Conservation (phyloP, 1,139 yeast genomes). For the Yamadazyma taylorii region DNA sequence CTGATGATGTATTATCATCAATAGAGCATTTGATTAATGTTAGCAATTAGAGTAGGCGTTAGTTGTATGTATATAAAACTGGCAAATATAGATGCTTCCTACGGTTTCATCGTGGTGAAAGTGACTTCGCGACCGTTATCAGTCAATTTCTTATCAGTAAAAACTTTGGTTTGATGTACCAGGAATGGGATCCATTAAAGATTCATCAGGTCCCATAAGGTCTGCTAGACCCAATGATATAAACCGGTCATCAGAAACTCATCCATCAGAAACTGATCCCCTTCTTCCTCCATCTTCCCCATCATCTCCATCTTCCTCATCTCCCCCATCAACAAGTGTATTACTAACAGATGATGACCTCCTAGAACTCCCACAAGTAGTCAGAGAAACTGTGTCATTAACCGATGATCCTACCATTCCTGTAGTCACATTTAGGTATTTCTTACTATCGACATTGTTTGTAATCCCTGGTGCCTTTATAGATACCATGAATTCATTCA, state of each 20-base stretch:
- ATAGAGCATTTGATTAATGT: slow-evolving; percentile 15
- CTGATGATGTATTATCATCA: slow-evolving; percentile 17
- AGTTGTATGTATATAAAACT: too few relatives aligned
- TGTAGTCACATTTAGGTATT: slow-evolving; percentile 42
- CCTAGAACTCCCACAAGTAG: slow-evolving; percentile 27
- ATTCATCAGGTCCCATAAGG: too few relatives aligned
- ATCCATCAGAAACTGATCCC: not conserved
- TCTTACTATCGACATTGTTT: slow-evolving; percentile 37
- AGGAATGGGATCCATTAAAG: too few relatives aligned
- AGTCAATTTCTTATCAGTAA: too few relatives aligned
- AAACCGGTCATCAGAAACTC: too few relatives aligned
- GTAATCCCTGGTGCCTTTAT: slow-evolving; percentile 50
- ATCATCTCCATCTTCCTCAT: not conserved
- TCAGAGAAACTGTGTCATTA: slow-evolving; percentile 35
- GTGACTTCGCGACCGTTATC: too few relatives aligned
- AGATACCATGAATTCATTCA: slow-evolving; percentile 47
- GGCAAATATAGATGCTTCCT: too few relatives aligned
- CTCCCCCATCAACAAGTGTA: not conserved
- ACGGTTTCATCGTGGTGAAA: too few relatives aligned
- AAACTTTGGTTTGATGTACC: too few relatives aligned
- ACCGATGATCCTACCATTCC: slow-evolving; percentile 37
- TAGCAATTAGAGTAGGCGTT: not conserved
- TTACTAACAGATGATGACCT: slow-evolving; percentile 14
- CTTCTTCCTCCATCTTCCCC: not conserved
- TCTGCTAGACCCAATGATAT: too few relatives aligned